Evolutionary conservation across 768 basidiomycete genomes (phyloP).

Genomic region (Boletus pseudo-olivaceus): DNA sequence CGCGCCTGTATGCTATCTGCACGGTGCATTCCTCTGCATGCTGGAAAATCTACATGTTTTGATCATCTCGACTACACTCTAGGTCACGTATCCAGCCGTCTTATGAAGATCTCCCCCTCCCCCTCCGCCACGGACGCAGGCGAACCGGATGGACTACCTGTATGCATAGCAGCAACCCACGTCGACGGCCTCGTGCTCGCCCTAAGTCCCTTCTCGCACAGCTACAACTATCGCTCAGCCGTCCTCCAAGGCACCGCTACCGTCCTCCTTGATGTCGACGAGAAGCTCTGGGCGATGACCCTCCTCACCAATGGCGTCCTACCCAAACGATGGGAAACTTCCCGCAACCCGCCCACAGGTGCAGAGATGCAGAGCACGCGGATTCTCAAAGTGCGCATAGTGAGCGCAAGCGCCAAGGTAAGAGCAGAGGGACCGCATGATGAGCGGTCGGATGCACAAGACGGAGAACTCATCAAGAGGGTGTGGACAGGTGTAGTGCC

Average conservation of each 20-base stretch:
- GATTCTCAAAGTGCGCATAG: conserved; percentile 21
- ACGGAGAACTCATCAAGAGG: conserved; percentile 11
- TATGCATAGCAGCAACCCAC: conserved; percentile 25
- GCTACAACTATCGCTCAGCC: conserved; percentile 27
- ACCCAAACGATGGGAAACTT: conserved; percentile 20
- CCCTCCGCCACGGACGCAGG: neutral
- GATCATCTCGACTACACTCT: neutral
- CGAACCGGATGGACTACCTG: conserved; percentile 8
- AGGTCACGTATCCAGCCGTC: conserved; percentile 25
- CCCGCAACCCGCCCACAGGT: conserved; percentile 19
- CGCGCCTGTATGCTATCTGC: conserved; percentile 18
- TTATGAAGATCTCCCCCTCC: conserved; percentile 22
- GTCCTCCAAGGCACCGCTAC: conserved; percentile 20
- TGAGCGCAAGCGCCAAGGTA: conserved; percentile 23
- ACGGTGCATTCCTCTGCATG: conserved; percentile 3
- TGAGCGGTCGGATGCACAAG: conserved; percentile 13
- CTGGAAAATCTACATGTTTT: neutral
- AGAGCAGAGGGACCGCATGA: conserved; percentile 24
- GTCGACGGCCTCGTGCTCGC: conserved; percentile 24
- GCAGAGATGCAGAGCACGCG: conserved; percentile 23
- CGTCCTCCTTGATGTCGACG: conserved; percentile 13
- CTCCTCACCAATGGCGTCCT: conserved; percentile 23
- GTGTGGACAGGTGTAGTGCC: conserved; percentile 28
- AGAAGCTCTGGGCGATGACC: conserved; percentile 25
- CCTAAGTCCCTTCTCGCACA: conserved; percentile 23